phyloP scores from a whole-genome alignment of 768 basidiomycete genomes.

The Tricholoma hemisulphureum region DNA sequence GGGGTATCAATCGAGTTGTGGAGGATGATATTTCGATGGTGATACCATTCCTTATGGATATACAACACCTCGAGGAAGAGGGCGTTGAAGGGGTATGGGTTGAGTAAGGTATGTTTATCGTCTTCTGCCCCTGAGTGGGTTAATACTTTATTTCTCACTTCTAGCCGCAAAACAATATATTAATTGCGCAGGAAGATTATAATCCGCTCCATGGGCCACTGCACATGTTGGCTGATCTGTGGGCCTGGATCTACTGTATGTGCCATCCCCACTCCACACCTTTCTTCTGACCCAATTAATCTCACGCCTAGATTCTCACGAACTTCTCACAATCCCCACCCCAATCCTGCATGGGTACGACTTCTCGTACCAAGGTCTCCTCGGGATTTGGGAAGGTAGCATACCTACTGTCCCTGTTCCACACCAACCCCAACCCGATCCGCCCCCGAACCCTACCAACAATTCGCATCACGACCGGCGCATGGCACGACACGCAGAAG shows the following conservation, averaged over 20 bases:
- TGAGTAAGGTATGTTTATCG: conserved; percentile 53
- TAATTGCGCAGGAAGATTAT: conserved; percentile 48
- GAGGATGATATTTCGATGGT: conserved; percentile 78
- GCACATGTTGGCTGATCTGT: conserved; percentile 56
- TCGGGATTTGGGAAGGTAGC: conserved; percentile 82
- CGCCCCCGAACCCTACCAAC: conserved; percentile 1
- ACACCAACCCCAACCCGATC: conserved; percentile 4
- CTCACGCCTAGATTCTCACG: conserved; percentile 52
- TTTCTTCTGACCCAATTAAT: background rate
- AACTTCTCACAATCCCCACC: conserved; percentile 54
- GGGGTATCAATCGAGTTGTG: conserved; percentile 45
- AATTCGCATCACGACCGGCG: conserved; percentile 3
- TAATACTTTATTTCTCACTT: too few species aligned
- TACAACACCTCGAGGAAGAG: too few species aligned
- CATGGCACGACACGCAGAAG: conserved; percentile 5
- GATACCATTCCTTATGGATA: too few species aligned
- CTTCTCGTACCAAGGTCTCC: conserved; percentile 73
- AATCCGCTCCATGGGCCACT: conserved; percentile 33
- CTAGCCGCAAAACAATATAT: conserved; percentile 60
- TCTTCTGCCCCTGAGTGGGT: background rate
- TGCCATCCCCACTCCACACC: background rate
- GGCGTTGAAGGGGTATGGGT: conserved; percentile 66
- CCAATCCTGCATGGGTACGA: conserved; percentile 69
- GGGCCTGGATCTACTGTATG: conserved; percentile 77
- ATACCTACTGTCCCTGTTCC: conserved; percentile 31